phyloP scores from a whole-genome alignment of 164 flowering plant genomes.

The Vitis amurensis region DNA sequence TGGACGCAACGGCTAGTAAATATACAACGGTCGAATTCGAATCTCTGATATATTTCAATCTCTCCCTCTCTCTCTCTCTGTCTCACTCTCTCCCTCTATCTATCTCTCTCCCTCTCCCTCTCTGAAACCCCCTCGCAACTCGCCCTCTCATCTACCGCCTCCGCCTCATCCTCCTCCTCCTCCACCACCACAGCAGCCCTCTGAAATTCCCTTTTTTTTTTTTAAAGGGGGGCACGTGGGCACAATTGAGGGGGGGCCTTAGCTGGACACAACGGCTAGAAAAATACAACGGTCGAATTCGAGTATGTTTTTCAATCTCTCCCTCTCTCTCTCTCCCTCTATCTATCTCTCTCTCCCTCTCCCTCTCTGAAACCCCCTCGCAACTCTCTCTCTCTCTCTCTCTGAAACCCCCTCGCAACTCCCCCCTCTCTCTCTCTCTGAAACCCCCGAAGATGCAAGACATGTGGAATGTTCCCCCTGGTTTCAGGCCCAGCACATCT shows the following conservation, averaged over 20 bases:
- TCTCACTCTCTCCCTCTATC: constrained; percentile 1
- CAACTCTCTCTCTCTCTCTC: not conserved
- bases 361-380: too few species aligned
- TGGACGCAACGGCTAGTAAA: not conserved
- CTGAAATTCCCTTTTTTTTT: too few species aligned
- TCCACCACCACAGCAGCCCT: constrained; percentile 28
- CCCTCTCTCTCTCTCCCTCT: constrained; percentile 10
- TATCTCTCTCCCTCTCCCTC: constrained; percentile 2
- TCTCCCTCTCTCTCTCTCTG: constrained; percentile 6
- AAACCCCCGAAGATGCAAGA: constrained; percentile 63
- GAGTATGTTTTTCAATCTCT: not conserved
- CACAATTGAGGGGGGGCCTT: too few species aligned
- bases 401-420: not conserved
- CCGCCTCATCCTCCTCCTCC: constrained; percentile 64
- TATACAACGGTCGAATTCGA: constrained; percentile 62
- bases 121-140: not conserved
- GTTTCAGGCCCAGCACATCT: constrained; percentile 77
- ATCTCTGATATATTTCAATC: too few species aligned
- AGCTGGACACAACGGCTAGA: not conserved
- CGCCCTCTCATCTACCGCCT: constrained; percentile 20
- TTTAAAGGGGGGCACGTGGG: too few species aligned
- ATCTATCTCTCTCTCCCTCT: constrained; percentile 4
- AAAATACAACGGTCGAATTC: constrained; percentile 60
- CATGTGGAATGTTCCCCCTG: constrained; percentile 80
- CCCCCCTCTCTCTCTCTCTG: constrained; percentile 5